These are phyloP conservation scores for Termitomyces sp. DNA, from an alignment of 768 basidiomycete genomes.

Conservation along the genomic window DNA sequence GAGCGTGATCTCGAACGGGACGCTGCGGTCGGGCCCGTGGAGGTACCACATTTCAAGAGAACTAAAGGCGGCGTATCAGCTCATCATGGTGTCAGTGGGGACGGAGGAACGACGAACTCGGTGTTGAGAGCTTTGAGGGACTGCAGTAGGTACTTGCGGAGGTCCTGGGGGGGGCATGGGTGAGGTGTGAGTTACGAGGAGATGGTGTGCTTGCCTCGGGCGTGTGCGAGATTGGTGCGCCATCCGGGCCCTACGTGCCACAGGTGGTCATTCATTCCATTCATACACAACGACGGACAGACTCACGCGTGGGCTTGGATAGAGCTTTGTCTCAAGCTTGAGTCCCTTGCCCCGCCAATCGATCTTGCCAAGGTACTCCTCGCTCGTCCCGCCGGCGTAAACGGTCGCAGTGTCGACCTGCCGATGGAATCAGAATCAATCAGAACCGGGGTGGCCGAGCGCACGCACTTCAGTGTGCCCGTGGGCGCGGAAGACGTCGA, in stretches of 20 bases:
- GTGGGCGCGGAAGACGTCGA: conserved; percentile 45
- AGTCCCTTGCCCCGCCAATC: conserved; percentile 44
- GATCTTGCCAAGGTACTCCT: conserved; percentile 47
- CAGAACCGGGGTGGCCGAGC: neutral
- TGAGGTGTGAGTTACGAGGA: too few relatives aligned
- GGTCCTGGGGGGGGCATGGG: conserved; percentile 21
- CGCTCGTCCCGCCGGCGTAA: conserved; percentile 44
- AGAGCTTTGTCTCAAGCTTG: conserved; percentile 55
- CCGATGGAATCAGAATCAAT: conserved; percentile 15
- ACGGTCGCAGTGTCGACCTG: too few relatives aligned
- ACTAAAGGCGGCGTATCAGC: too few relatives aligned
- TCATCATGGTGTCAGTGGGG: too few relatives aligned
- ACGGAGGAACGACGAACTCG: conserved; percentile 25
- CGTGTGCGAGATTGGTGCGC: conserved; percentile 18
- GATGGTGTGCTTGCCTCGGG: conserved; percentile 21
- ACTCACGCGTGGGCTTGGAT: conserved; percentile 27
- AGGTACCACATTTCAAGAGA: conserved; percentile 48
- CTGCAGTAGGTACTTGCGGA: conserved; percentile 38
- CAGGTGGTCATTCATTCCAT: too few relatives aligned
- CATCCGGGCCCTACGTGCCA: neutral
- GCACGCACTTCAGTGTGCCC: conserved; percentile 48
- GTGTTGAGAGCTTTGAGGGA: conserved; percentile 41
- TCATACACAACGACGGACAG: neutral
- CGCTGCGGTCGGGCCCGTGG: conserved; percentile 53
- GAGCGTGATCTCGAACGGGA: conserved; percentile 51